phyloP scores from a whole-genome alignment of 1,284 basidiomycete genomes.

The Ganoderma resinaceum region DNA sequence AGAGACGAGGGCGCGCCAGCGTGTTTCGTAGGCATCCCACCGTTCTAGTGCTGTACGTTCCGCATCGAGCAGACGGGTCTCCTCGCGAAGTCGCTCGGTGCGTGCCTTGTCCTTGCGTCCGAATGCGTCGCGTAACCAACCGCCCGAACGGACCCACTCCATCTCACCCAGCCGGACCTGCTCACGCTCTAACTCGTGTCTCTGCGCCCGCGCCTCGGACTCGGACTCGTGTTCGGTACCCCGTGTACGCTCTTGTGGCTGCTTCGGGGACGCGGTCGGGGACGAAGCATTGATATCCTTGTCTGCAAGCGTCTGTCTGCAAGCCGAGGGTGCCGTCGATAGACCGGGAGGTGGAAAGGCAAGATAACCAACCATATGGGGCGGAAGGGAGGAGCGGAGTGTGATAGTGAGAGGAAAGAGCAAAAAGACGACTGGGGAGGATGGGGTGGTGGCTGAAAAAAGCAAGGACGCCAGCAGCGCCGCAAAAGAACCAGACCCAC shows the following conservation, averaged over 20 bases:
- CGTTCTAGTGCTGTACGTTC: constrained; percentile 45
- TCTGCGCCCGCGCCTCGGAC: constrained; percentile 35
- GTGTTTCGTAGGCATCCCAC: constrained; percentile 59
- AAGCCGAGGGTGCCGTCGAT: neutral
- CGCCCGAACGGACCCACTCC: constrained; percentile 65
- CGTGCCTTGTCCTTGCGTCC: constrained; percentile 57
- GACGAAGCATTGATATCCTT: neutral
- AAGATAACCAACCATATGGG: constrained; percentile 22
- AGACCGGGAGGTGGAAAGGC: constrained; percentile 21
- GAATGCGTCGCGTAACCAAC: constrained; percentile 55
- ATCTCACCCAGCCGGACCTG: constrained; percentile 53
- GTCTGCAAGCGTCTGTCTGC: neutral
- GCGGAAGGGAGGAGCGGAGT: neutral
- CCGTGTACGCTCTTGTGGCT: neutral
- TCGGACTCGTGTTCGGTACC: constrained; percentile 23
- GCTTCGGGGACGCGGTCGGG: neutral
- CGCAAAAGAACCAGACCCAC: constrained; percentile 12
- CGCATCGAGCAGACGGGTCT: constrained; percentile 49
- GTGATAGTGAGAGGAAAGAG: neutral
- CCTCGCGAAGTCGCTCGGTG: constrained; percentile 51
- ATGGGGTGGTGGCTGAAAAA: neutral
- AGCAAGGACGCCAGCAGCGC: neutral
- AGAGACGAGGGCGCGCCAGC: constrained; percentile 50
- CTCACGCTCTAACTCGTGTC: constrained; percentile 34
- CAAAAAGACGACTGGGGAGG: constrained; percentile 11